Evolutionary conservation across 192 early-diverging fungal genomes (phyloP), one percentile per base, ranked within the genome.

Genomic region (Diversispora eburnea): DNA sequence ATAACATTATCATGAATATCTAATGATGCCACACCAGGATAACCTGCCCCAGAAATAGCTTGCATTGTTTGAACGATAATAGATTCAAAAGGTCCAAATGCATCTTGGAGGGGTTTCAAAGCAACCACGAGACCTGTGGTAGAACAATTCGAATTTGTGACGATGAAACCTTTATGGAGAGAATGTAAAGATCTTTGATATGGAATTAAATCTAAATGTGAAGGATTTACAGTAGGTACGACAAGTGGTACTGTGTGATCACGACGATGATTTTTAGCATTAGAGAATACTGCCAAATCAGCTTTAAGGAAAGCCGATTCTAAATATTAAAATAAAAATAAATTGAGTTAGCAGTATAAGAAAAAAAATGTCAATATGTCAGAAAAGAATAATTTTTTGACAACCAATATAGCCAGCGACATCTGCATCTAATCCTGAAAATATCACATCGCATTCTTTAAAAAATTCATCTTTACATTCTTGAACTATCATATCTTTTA

Each of bases 81-180:
- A 54, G 86, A 85, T 54, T 80, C 82, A 49, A 97, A 59, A 22
- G 95, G 94, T 5, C 97, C 97, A 80, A 97, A 99, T 52, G 85
- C 87, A 79, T 97, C 92, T 78, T 94, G 90, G 66, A 98, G 83
- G 12, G 97, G 91, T 79, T 92, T 92, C 63, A 94, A 80, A 3
- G 89, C 88, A 66, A 96, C 93, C 13, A 96, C 95, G 46, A 99
- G 86, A 22, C 97, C 97, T 4, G 97, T 93, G 56, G 97, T 95
- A n/a, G 97, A 96, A 83, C 97, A 99, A 84, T 99, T 99, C 57
- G 95, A 92, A 84, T 98, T 99, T 25, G 97, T 98, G 65, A 97
- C 88, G 22, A 99, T 78, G 79, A 97, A 95, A 52, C 97, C 97
- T 79, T 87, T 88, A 64, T 84, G 81, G 55, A 86, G 79, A 3